Base-by-base conservation (phyloP, 179 eudicot genomes). In the Beta lomatogona region DNA sequence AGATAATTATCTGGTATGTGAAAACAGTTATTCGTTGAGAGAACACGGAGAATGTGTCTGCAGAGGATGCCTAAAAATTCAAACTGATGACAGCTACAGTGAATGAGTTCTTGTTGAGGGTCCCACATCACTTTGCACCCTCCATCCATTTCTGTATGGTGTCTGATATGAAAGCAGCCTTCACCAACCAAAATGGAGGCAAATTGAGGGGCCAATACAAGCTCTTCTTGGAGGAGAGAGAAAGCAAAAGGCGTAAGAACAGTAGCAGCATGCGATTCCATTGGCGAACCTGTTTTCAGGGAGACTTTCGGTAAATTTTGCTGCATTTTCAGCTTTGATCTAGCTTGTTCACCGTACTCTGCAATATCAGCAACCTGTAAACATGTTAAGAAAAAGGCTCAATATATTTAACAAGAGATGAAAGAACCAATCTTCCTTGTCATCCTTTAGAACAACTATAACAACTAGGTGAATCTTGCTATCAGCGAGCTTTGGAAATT, bases 241-340 rank as follows among this genome's bases (percentile, higher is more conserved):
- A 93, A 93, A 71, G 93, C 97, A 77, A 78, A 89, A 63, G 97
- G 93, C 52, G 97, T 90, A 31, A 93, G 89, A 66, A 90, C 81
- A 53, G 87, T 81, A 74, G 93, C 91, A 76, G 95, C 97, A 80
- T 93, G 92, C 0, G 92, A 89, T 73, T 93, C 97, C 75, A 93
- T 87, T 45, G 97, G 97, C 55, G 97, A 90, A 50, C 97, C 97
- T 41, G 95, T 93, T 86, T 90, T 90, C 18, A 92, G 89, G 75
- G 87, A 84, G 60, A 86, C 84, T 84, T 88, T 92, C 68, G 88
- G 88, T 76, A 77, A 45, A 25, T 25, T 25, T 73, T 83, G 85
- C 63, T 88, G 91, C 86, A 83, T 82, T 73, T 91, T 90, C 25
- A 81, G 88, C 84, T 91, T 91, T 77, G 82, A 77, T 68, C 88